Evolutionary conservation across 805 yeast species (phyloP).

Genomic region (Huiozyma naganishii): DNA sequence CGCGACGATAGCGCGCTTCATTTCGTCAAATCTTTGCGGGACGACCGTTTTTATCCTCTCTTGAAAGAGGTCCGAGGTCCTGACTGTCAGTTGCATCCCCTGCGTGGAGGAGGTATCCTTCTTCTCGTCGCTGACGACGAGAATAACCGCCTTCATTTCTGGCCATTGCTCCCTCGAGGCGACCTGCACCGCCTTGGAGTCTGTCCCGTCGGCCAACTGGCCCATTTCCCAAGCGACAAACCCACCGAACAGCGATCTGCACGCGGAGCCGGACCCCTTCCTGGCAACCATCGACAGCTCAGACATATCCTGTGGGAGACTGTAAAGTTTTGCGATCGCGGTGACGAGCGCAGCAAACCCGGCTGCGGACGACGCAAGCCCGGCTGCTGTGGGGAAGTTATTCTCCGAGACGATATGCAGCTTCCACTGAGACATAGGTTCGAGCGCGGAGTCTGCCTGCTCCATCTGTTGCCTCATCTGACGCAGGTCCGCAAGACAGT

Average conservation of each 20-base stretch:
- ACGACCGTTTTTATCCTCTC: constrained; percentile 74
- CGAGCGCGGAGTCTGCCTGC: constrained; percentile 37
- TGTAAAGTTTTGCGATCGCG: constrained; percentile 76
- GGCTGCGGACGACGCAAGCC: constrained; percentile 95
- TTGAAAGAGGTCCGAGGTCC: constrained; percentile 76
- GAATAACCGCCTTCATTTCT: constrained; percentile 77
- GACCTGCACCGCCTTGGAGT: constrained; percentile 87
- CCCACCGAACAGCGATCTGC: constrained; percentile 94
- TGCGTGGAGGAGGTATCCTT: constrained; percentile 91
- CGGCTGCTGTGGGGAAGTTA: constrained; percentile 99
- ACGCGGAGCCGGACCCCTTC: constrained; percentile 97
- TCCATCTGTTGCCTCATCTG: constrained; percentile 54
- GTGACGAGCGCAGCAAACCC: constrained; percentile 94
- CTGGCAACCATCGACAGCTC: constrained; percentile 91
- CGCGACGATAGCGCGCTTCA: constrained; percentile 66
- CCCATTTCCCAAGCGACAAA: constrained; percentile 99
- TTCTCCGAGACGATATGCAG: constrained; percentile 84
- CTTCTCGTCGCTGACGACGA: constrained; percentile 86
- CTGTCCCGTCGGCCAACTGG: constrained; percentile 57
- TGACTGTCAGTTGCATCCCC: constrained; percentile 94
- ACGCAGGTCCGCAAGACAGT: constrained; percentile 71
- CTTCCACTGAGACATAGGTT: constrained; percentile 51
- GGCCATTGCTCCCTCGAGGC: constrained; percentile 88
- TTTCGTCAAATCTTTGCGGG: constrained; percentile 71
- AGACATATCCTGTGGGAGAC: constrained; percentile 74